Evolutionary conservation across 495 filamentous ascomycete species (phyloP).

Genomic region (Thermothielavioides terrestris): DNA sequence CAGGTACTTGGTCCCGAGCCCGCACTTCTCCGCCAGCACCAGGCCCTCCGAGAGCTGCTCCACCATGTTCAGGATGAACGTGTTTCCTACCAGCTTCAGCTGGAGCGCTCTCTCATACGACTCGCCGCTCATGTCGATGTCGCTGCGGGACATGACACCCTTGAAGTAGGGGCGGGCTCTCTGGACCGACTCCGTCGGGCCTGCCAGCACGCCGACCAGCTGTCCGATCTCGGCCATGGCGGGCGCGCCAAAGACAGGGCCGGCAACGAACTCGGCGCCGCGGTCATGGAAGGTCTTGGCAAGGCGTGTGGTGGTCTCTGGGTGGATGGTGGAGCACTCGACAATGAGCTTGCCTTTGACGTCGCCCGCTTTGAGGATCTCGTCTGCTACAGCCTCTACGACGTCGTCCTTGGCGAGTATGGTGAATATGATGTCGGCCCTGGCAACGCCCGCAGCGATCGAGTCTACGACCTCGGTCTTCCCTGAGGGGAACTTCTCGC

Average conservation of each 20-base stretch:
- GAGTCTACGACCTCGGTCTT: slow-evolving; percentile 54
- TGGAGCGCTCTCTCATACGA: slow-evolving; percentile 48
- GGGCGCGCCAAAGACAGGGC: slow-evolving; percentile 76
- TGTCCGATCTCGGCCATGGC: slow-evolving; percentile 67
- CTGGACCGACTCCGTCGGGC: slow-evolving; percentile 49
- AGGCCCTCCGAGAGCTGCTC: slow-evolving; percentile 69
- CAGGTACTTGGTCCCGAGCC: slow-evolving; percentile 60
- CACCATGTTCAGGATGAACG: slow-evolving; percentile 76
- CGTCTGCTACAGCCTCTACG: slow-evolving; percentile 49
- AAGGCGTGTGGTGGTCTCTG: slow-evolving; percentile 62
- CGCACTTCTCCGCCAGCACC: slow-evolving; percentile 70
- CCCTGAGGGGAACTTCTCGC: slow-evolving; percentile 41
- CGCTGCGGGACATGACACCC: slow-evolving; percentile 64
- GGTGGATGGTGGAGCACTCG: slow-evolving; percentile 84
- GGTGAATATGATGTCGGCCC: slow-evolving; percentile 72
- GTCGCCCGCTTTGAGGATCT: slow-evolving; percentile 42
- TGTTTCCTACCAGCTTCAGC: slow-evolving; percentile 81
- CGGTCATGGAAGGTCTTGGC: slow-evolving; percentile 45
- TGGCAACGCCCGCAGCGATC: slow-evolving; percentile 55
- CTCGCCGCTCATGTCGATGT: slow-evolving; percentile 62
- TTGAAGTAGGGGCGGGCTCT: slow-evolving; percentile 65
- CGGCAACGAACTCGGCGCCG: slow-evolving; percentile 67
- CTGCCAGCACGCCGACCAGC: slow-evolving; percentile 70
- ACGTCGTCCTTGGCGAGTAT: slow-evolving; percentile 75
- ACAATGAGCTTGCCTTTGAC: slow-evolving; percentile 64